Evolutionary conservation across 192 early-diverging fungal species (phyloP), one percentile per base, ranked within the genome.

Genomic region (Dimargaris verticillata): DNA sequence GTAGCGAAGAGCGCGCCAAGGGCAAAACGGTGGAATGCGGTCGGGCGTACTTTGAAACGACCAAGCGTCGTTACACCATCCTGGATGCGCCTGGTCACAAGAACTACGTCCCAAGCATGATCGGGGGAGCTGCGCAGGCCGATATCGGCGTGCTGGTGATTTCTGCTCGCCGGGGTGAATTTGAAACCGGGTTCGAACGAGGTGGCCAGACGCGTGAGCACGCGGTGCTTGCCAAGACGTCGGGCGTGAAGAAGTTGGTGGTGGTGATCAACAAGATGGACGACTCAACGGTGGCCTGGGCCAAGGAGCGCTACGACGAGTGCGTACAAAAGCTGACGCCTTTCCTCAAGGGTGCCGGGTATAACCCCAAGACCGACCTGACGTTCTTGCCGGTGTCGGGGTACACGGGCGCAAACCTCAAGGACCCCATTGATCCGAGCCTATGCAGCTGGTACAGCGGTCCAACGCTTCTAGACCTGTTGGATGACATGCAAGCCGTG

Each of bases 201-300:
- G 96, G 92, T 55, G 96, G 96, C 42, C 96, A 99, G 75, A 99
- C 94, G 6, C 88, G 91, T 65, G 96, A 99, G 76, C 96, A 99
- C 71, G 91, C 93, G 25, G 76, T 94, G 73, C 69, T 99, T 68
- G 93, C 87, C 61, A 97, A 95, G 81, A 95, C 92, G 22, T 83
- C 87, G n/a, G 94, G 96, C 53, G 88, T 99, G 62, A 92, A 90
- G 74, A 82, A 85, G 48, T 66, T 99, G 58, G 78, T 99, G 54
- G 78, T 95, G 57, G 96, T 86, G 41, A 83, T 99, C 72, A 99
- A 99, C 83, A 99, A 99, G 83, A 99, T 99, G 96, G 96, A 99
- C 66, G 96, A 99, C 65, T 80, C 86, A 17, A 99, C 96, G 10
- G 96, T 99, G 44, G 59, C 70, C 50, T 99, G 94, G 94, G 75